phyloP scores from a whole-genome alignment of 2,329 filamentous ascomycete genomes.

The Beauveria pseudobassiana region DNA sequence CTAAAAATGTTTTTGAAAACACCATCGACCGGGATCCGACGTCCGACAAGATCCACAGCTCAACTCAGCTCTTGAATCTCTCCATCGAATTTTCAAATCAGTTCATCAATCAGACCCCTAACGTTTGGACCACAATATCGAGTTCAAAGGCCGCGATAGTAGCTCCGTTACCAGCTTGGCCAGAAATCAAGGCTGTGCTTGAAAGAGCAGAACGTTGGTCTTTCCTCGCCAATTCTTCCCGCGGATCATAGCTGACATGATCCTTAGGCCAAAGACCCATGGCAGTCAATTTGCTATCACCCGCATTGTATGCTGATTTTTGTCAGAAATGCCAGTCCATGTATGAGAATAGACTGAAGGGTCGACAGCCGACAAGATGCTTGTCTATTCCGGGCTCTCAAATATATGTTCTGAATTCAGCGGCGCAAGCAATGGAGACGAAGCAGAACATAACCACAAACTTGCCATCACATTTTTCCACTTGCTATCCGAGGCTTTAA shows the following conservation, averaged over 20 bases:
- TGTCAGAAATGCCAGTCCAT: conserved; percentile 2
- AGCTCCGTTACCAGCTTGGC: not conserved
- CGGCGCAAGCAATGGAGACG: not conserved
- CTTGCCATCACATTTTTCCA: not conserved
- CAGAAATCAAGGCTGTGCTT: not conserved
- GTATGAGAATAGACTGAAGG: not conserved
- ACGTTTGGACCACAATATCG: not conserved
- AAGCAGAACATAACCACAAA: not conserved
- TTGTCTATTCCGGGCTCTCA: conserved; percentile 1
- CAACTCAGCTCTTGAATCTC: not conserved
- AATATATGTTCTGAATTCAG: conserved; percentile 6
- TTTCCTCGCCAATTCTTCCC: not conserved
- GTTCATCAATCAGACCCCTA: not conserved
- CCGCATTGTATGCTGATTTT: not conserved
- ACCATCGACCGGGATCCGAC: not conserved
- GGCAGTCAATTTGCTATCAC: not conserved
- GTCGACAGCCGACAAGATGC: conserved; percentile 6
- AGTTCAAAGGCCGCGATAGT: not conserved
- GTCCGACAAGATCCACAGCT: not conserved
- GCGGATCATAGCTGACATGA: not conserved
- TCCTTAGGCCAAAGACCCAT: not conserved
- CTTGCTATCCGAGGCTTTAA: not conserved
- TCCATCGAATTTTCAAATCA: not conserved
- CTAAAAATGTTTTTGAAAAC: not conserved
- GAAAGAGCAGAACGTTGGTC: not conserved